Base-by-base conservation (phyloP, 73 alveolate species). In the Paramecium biaurelia region DNA sequence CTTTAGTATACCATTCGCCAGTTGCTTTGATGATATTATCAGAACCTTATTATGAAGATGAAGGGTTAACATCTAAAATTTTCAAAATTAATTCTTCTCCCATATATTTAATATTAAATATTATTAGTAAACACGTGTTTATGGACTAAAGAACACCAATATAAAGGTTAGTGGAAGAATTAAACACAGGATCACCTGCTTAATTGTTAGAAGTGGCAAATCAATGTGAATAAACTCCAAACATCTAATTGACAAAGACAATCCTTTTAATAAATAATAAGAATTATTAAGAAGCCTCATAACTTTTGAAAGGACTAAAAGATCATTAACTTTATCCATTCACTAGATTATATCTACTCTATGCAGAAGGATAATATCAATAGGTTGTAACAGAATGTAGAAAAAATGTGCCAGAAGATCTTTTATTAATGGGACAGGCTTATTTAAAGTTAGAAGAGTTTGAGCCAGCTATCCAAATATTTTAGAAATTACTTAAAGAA, bases 71-170 rank as follows among this genome's bases (percentile, higher is more conserved):
- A n/a, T 18, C 68, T n/a, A 18, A 32, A 53, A 53, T 53, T 18
- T 53, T 53, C 68, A 53, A 18, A 53, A 53, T 53, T 53, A 53
- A 53, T 53, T 53, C 68, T 18, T 53, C 30, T 18, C 34, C 68
- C 26, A 53, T 53, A n/a, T 15, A 53, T 18, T 53, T 53, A 53
- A 53, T 53, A 53, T 18, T 53, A 15, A 53, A 67, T 67, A 72
- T 72, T 79, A 15, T 72, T 79, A 15, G 56, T 30, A 38, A 79
- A 79, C 90, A 79, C 90, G 90, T 79, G 90, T 34, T 35, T 20
- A 79, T 79, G 90, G 90, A 79, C 72, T 23, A 79, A 79, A 26
- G 90, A 47, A 24, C 90, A 23, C 90, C 90, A 42, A 38, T 79
- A 41, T 18, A 38, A 45, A 79, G 42, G 18, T 20, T 79, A 26